A percentile compares a stretch with the other conserved stretches of the same genome.
Conservation (phyloP, 495 filamentous ascomycete genomes). For the Extremus antarcticus region DNA sequence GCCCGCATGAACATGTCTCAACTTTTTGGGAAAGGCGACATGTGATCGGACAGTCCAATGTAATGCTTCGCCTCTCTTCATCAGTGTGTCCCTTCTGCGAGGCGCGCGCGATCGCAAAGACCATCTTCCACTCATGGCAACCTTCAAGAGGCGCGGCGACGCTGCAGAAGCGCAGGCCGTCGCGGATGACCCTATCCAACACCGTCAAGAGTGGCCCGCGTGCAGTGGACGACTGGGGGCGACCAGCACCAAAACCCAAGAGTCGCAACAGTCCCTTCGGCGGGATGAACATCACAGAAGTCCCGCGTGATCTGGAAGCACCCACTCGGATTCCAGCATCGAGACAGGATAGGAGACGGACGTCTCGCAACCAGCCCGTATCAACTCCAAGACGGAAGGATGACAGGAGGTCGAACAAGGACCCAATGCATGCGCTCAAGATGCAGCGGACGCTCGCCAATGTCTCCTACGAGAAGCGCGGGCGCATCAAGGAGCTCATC, state of each 20-base stretch:
- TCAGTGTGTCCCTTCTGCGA: slow-evolving; percentile 30
- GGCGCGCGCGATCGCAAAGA: slow-evolving; percentile 14
- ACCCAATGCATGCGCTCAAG: slow-evolving; percentile 72
- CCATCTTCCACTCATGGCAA: slow-evolving; percentile 9
- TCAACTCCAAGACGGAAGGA: slow-evolving; percentile 16
- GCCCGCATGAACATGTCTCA: not conserved
- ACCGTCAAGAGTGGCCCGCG: slow-evolving; percentile 36
- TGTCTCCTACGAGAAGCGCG: slow-evolving; percentile 61
- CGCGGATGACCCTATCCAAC: slow-evolving; percentile 73
- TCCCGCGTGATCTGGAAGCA: slow-evolving; percentile 30
- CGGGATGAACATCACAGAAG: slow-evolving; percentile 66
- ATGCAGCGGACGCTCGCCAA: slow-evolving; percentile 75
- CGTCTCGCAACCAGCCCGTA: slow-evolving; percentile 23
- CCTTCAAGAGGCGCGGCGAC: slow-evolving; percentile 22
- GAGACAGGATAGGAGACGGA: slow-evolving; percentile 23
- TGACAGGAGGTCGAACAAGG: slow-evolving; percentile 16
- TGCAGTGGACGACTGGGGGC: slow-evolving; percentile 22
- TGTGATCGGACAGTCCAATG: not conserved
- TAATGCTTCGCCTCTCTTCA: slow-evolving; percentile 12
- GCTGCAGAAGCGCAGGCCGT: slow-evolving; percentile 39
- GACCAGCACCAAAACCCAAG: slow-evolving; percentile 37
- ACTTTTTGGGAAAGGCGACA: not conserved
- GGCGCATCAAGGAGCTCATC: slow-evolving; percentile 58
- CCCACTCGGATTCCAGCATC: slow-evolving; percentile 6
- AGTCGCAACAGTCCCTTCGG: slow-evolving; percentile 53